Base-by-base conservation (phyloP, 108 stramenopile species). In the Aurantiochytrium sp. region DNA sequence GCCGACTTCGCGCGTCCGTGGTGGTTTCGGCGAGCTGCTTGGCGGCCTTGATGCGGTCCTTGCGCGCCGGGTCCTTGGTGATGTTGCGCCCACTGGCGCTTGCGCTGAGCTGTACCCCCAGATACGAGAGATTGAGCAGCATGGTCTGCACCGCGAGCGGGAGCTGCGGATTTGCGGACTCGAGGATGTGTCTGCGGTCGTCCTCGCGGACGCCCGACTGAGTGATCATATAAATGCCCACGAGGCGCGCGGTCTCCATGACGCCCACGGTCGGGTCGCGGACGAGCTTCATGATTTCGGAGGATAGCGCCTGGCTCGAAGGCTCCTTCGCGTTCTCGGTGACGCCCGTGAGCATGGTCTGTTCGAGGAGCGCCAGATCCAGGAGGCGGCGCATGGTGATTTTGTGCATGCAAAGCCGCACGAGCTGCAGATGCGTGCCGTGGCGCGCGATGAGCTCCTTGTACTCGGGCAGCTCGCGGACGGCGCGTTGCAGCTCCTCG, bases 391-490 rank as follows among this genome's bases (percentile, higher is more conserved):
- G 87, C 24, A 89, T 91, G 31, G 90, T 93, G 69, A 98, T 95
- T 52, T 90, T 91, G 86, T 93, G 96, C 96, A 98, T 97, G 88
- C 97, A 97, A 87, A 95, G 94, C 87, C 95, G 96, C 4, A 97
- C 89, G 90, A 99, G 90, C 41, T 94, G 91, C 96, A 99, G 95
- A 90, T 99, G 98, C 87, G 97, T 95, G 6, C 93, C 92, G 22
- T 98, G 89, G 86, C 97, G 97, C 34, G 95, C 93, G 95, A 96
- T 97, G 85, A 97, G 92, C 90, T 98, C 97, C 27, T 92, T 90
- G 91, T 96, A 98, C 87, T 98, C 97, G 6, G 98, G 98, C 50
- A 98, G 88, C 27, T 94, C 95, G 91, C 96, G 95, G 19, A 97
- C 89, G 0, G 97, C 97, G 50, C 94, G 91, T 31, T 96, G 96